Evolutionary conservation across 805 yeast genomes (phyloP), one percentile per base, ranked within the genome.

Genomic region (Yamadazyma sp.): DNA sequence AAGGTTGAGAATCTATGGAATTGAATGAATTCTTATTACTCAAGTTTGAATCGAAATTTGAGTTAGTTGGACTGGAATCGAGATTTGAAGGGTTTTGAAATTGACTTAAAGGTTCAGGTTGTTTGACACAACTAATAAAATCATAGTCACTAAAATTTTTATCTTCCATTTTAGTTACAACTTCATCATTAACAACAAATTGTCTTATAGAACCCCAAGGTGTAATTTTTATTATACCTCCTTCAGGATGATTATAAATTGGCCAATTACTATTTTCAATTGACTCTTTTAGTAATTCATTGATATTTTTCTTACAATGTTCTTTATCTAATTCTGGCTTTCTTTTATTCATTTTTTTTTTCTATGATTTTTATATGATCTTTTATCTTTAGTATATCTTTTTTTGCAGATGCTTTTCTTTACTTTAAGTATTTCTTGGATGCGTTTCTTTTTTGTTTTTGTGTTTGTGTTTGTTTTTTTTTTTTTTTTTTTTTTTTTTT

Each of bases 161-260:
- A 46, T 73, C 71, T 49, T 77, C 82, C 37, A 77, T 69, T 27
- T 65, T 61, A 33, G 76, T 66, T 20, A 70, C 61, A 39, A 58
- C 50, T 31, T 70, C 68, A 35, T 77, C 77, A 30, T 65, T 65
- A 21, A 60, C 63, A 18, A 61, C 63, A 45, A 50, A 62, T 41
- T 66, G 70, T 43, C 82, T 58, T 26, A 77, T 58, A 31, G 76
- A 74, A n/a, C 83, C 83, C 60, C 79, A 69, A 16, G 83, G 82
- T 1, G 82, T 76, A 38, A 77, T 72, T 50, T 76, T 78, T 30
- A 77, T 72, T 20, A 63, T 64, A 0, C 83, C 83, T 7, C 83
- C 83, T 9, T 76, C 76, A 2, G 83, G 83, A 43, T 76, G 82
- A 34, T 65, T 65, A 44, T 73, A 77, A 38, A 69, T 61, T 10